Base-by-base conservation (phyloP, 2,329 filamentous ascomycete species). In the Aureobasidium sp. region DNA sequence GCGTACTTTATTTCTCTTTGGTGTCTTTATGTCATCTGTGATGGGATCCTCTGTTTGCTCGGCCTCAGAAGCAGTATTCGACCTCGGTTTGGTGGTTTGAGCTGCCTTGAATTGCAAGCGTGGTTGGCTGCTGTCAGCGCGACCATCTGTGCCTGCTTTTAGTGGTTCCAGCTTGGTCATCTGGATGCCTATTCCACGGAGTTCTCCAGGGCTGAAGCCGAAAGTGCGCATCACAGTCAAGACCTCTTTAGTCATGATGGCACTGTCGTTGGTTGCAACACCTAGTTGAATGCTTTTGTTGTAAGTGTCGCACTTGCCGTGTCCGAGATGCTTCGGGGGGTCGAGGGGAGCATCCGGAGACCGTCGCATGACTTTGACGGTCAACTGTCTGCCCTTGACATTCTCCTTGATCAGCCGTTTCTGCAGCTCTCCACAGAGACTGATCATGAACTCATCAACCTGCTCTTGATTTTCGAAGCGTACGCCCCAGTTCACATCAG, bases 401-500 rank as follows among this genome's bases (percentile, higher is more conserved):
- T 86, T 82, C 71, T 97, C 91, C 65, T 91, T 89, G 27, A 91
- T 70, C 21, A 99, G 77, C 1, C 94, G 83, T 61, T 86, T 87
- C 67, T 92, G 86, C 7, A 99, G 77, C 73, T 99, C 94, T 61
- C 87, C 87, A 70, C 90, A 94, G 0, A 99, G 78, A 66, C 90
- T 94, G 64, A 85, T 79, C 34, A 97, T 82, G 72, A 99, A 99
- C 66, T 95, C 90, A 63, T 97, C 93, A 0, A 91, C 92, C 74
- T 99, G 93, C n/a, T 84, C 82, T 69, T 97, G 91, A 63, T 83
- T 95, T 67, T 94, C 85, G 71, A 99, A 99, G 6, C 94, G 86
- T 61, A 99, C 96, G 3, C 95, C 94, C 94, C 94, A 99, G 69
- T 94, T 99, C 65, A 99, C 91, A 72, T 99, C 94, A 1, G 93